These are phyloP conservation scores for Cercospora citrullina DNA, from an alignment of 2,329 filamentous ascomycete genomes.

Conservation along the genomic window DNA sequence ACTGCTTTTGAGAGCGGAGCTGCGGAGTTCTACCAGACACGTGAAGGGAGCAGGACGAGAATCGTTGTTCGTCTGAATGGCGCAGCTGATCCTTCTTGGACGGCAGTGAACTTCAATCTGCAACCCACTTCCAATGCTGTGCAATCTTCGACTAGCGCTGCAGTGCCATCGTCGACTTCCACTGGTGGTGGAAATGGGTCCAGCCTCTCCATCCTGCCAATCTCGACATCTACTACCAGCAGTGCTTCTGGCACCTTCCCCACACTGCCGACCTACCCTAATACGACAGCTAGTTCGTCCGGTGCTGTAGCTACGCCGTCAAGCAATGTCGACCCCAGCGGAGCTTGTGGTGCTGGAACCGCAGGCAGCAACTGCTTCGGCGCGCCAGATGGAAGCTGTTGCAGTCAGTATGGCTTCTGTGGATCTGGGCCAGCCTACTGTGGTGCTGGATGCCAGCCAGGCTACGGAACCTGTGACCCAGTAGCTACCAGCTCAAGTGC, in stretches of 20 bases:
- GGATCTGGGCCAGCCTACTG: slow-evolving; percentile 20
- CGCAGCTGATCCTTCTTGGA: slow-evolving; percentile 31
- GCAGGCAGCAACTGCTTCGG: slow-evolving; percentile 13
- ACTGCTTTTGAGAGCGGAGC: slow-evolving; percentile 34
- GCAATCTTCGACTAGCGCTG: neutral
- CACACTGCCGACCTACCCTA: neutral
- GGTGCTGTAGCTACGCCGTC: slow-evolving; percentile 17
- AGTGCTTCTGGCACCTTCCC: neutral
- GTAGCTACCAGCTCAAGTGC: neutral
- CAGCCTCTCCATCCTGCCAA: neutral
- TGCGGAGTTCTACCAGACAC: slow-evolving; percentile 38
- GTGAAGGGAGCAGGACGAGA: slow-evolving; percentile 31
- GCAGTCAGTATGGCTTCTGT: slow-evolving; percentile 24
- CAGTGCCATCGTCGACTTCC: neutral
- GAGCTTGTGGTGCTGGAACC: slow-evolving; percentile 3
- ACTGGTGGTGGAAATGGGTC: neutral
- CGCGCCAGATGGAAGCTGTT: slow-evolving; percentile 7
- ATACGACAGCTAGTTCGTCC: neutral
- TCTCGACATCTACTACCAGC: neutral
- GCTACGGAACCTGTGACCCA: slow-evolving; percentile 10
- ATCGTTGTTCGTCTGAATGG: slow-evolving; percentile 37
- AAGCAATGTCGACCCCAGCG: slow-evolving; percentile 11
- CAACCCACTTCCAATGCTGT: slow-evolving; percentile 17
- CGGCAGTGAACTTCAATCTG: slow-evolving; percentile 32
- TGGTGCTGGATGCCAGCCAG: slow-evolving; percentile 20